Base-by-base conservation (phyloP, 2,329 filamentous ascomycete species). In the Colletotrichum godetiae region DNA sequence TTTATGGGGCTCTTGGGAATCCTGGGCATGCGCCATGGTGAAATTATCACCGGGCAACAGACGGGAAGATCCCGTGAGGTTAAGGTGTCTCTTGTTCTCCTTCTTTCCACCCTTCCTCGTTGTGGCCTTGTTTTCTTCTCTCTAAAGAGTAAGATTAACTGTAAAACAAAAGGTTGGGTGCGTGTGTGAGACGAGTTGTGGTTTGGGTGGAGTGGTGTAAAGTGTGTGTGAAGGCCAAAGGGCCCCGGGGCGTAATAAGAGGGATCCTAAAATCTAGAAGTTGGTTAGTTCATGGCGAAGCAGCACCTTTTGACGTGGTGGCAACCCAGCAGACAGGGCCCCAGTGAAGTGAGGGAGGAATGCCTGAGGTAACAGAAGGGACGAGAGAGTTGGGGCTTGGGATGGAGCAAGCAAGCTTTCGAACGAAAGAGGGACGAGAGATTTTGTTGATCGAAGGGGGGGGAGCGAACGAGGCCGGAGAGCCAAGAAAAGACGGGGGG, bases 11-110 rank as follows among this genome's bases (percentile, higher is more conserved):
- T 86, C 84, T 67, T 79, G 75, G 46, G 72, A 66, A 37, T 84
- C 84, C 74, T 81, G 78, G 77, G 79, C 81, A 79, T 85, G 84
- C 76, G 84, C 83, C 85, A 87, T 87, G 68, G 71, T 77, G 73
- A 74, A 57, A 33, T 61, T 42, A 58, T 74, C 67, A 74, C 72
- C 62, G 56, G 53, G 33, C 33, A 22, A 33, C 68, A 62, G 58
- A 57, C 31, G 29, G 59, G 60, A 53, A 35, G 29, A 46, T 61
- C 62, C 52, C 33, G 52, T 52, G 33, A 65, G 52, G 33, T 67
- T 56, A 42, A 64, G 67, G 29, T 57, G 49, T 46, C 19, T 37
- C 52, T 35, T 57, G 19, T 57, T 35, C 33, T 37, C 35, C 15
- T 5, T 37, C 15, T 35, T 68, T 35, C 24, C n/a, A 31, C 29